Evolutionary conservation across 768 basidiomycete species (phyloP), one percentile per base, ranked within the genome.

Genomic region (Royoungia palumana): DNA sequence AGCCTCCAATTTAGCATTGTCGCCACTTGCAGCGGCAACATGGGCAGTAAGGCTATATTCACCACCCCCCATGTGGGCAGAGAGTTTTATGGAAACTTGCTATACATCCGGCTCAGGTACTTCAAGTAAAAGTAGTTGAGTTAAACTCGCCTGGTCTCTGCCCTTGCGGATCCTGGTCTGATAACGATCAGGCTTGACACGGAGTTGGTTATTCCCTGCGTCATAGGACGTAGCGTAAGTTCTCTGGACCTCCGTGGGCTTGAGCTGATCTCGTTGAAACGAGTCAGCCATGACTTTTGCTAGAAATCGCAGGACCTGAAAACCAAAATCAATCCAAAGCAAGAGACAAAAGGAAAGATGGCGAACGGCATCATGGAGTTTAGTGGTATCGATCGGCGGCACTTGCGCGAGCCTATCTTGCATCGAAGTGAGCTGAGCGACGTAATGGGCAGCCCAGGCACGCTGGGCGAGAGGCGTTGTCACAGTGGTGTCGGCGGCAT

Each of bases 121-220:
- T 7, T 20, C 5, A 27, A 37, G 7, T 21, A 25, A 39, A 3
- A 17, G 25, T 2, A 17, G 19, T 35, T 19, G 4, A 24, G 5
- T 39, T 30, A 16, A 20, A 58, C 67, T 48, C 52, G 76, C 81
- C 66, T 75, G 72, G n/a, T 64, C 55, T 1, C 28, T 21, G 8
- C 73, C 68, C 24, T 69, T 44, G 3, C 56, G 66, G 6, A 74
- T 50, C 35, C 54, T 63, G 22, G 56, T 59, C 27, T 69, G 64
- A 38, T 57, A 74, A 0, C 70, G 59, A 22, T 63, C 59, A 8
- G 66, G 46, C 16, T 48, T 41, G 5, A 55, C 57, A 8, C 19
- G 22, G 34, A 66, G 57, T 5, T 47, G 40, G n/a, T 53, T 56
- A 34, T 61, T 55, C 7, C 22, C 8, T 2, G 13, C 34, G 17